These are phyloP conservation scores for Huntiella moniliformis DNA, from an alignment of 2,329 filamentous ascomycete genomes.

Conservation along the genomic window DNA sequence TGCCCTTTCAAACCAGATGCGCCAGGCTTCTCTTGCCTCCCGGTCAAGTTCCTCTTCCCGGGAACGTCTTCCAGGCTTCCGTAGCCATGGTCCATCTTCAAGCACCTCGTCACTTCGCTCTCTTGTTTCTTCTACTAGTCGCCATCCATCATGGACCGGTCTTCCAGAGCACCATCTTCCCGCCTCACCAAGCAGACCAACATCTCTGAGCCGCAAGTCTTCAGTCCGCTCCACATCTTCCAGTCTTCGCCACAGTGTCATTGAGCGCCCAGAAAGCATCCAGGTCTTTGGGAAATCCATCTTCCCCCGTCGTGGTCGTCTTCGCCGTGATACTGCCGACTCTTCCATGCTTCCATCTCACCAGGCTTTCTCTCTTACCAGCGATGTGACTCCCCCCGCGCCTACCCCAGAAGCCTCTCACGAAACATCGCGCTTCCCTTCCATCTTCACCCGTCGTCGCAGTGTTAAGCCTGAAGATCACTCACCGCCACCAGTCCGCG, in stretches of 20 bases:
- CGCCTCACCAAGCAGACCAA: slow-evolving; percentile 22
- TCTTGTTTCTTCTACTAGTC: slow-evolving; percentile 14
- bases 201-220: slow-evolving; percentile 35
- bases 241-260: slow-evolving; percentile 27
- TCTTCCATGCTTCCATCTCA: slow-evolving; percentile 2
- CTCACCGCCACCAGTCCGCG: slow-evolving; percentile 10
- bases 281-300: slow-evolving; percentile 41
- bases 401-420: not conserved
- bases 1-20: slow-evolving; percentile 40
- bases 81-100: slow-evolving; percentile 27
- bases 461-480: slow-evolving; percentile 9
- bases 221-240: slow-evolving; percentile 36
- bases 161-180: slow-evolving; percentile 20
- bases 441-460: slow-evolving; percentile 30
- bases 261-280: slow-evolving; percentile 37
- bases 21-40: slow-evolving; percentile 26
- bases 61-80: slow-evolving; percentile 5
- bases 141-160: slow-evolving; percentile 7
- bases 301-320: slow-evolving; percentile 33
- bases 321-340: slow-evolving; percentile 30
- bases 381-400: not conserved
- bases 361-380: slow-evolving; percentile 1
- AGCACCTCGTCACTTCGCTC: slow-evolving; percentile 37
- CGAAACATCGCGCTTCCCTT: slow-evolving; percentile 19
- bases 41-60: slow-evolving; percentile 10